Conservation (phyloP, 2,329 filamentous ascomycete species). For the Colletotrichum horii region DNA sequence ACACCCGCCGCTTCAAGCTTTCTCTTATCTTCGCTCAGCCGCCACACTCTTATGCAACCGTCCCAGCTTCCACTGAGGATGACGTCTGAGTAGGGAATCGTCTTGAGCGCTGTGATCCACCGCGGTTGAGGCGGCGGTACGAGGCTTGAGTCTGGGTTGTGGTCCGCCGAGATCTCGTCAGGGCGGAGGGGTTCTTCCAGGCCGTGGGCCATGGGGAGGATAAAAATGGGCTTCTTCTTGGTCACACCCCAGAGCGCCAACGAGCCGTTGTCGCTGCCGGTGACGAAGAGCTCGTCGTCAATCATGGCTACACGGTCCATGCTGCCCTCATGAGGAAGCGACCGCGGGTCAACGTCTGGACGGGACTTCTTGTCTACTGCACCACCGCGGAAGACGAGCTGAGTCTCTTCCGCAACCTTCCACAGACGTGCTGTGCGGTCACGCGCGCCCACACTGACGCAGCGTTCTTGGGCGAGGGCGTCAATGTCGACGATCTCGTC, state of each 20-base stretch:
- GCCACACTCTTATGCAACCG: slow-evolving; percentile 85
- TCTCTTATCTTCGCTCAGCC: slow-evolving; percentile 81
- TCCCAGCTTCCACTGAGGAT: slow-evolving; percentile 95
- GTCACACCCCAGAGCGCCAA: slow-evolving; percentile 86
- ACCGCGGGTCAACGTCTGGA: slow-evolving; percentile 51
- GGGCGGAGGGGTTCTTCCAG: slow-evolving; percentile 74
- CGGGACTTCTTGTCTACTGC: slow-evolving; percentile 55
- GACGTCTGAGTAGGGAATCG: slow-evolving; percentile 88
- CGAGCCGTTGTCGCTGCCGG: slow-evolving; percentile 88
- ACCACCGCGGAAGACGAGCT: slow-evolving; percentile 90
- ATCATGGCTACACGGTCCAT: slow-evolving; percentile 93
- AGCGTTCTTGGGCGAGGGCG: slow-evolving; percentile 83
- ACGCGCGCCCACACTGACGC: slow-evolving; percentile 86
- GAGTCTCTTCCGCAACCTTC: slow-evolving; percentile 95
- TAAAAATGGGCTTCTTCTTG: slow-evolving; percentile 93
- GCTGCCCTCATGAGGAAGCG: slow-evolving; percentile 75
- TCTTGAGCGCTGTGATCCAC: slow-evolving; percentile 88
- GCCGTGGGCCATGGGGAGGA: slow-evolving; percentile 82
- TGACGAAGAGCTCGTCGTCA: slow-evolving; percentile 88
- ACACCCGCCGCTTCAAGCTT: slow-evolving; percentile 75
- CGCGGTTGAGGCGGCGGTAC: slow-evolving; percentile 73
- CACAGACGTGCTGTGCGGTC: slow-evolving; percentile 92
- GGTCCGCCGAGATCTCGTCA: slow-evolving; percentile 76
- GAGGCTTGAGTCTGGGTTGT: slow-evolving; percentile 62
- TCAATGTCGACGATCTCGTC: slow-evolving; percentile 87